These are phyloP conservation scores for Talaromyces sp. DNA, from an alignment of 2,329 filamentous ascomycete species.

Conservation along the genomic window DNA sequence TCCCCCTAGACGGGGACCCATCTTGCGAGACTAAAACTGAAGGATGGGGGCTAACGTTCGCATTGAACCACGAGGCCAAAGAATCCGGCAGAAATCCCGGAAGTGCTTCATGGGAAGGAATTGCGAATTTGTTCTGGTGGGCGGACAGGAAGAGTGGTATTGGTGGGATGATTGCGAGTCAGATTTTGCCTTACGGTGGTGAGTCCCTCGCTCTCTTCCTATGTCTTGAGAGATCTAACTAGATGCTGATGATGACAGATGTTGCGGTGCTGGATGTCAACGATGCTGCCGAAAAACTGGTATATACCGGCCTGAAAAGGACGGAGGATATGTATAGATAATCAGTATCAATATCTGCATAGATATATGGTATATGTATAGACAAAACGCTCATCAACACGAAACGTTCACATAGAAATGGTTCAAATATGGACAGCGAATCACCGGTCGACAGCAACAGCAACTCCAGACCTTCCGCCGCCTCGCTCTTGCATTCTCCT, in stretches of 20 bases:
- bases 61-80: conserved; percentile 34
- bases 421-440: background rate
- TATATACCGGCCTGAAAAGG: conserved; percentile 12
- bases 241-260: conserved; percentile 1
- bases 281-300: conserved; percentile 9
- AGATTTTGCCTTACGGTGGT: conserved; percentile 49
- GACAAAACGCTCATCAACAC: conserved; percentile 2
- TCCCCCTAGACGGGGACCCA: background rate
- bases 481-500: conserved; percentile 74
- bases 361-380: conserved; percentile 7
- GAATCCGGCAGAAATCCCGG: conserved; percentile 48
- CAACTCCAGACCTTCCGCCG: conserved; percentile 15
- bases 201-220: background rate
- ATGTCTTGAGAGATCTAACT: background rate
- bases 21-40: conserved; percentile 49
- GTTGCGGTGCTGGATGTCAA: conserved; percentile 14
- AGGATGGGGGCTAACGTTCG: conserved; percentile 61
- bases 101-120: conserved; percentile 54
- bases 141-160: conserved; percentile 55
- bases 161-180: conserved; percentile 49
- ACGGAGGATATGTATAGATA: conserved; percentile 3
- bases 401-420: no score
- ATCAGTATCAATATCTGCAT: background rate
- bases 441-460: conserved; percentile 10
- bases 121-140: conserved; percentile 59